Evolutionary conservation across 2,329 filamentous ascomycete genomes (phyloP), one percentile per base, ranked within the genome.

Genomic region (Aspergillus sp.): DNA sequence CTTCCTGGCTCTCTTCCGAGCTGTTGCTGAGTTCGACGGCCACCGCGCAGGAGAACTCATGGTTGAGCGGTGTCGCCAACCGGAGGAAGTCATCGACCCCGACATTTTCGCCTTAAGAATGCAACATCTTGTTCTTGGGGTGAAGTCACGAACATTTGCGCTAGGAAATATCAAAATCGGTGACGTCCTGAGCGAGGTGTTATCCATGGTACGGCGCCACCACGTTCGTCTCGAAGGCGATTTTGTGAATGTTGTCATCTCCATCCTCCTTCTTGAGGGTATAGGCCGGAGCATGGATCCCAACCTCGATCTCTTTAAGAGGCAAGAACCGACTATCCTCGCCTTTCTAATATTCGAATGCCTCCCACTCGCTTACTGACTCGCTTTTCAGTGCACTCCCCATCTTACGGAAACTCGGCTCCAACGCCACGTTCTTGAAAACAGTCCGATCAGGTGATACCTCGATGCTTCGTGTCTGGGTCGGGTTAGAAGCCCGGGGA

Each of bases 221-320:
- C 95, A 99, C 70, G 95, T 99, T 4, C 84, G 95, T 8, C 83
- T 99, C 51, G 95, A 99, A 75, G 95, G 95, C 8, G 95, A 99
- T 73, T 99, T 98, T 71, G 92, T 99, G 71, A 99, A 99, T 70
- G 95, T 99, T 4, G 93, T 99, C 30, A 89, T 99, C 58, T 96
- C 91, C 59, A 97, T 98, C 53, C 79, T 99, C 34, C 82, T 99
- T 2, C 82, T 99, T 1, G 95, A 99, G 73, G 95, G 95, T 6
- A 99, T 98, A 68, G 95, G 95, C 0, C 84, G 95, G 60, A 91
- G 83, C 58, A 77, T 99, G 15, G 89, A 98, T 72, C 93, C 95
- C 0, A 82, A 93, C 53, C 80, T 97, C 47, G 95, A 99, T 75
- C 80, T 99, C 12, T 88, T 99, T 63, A 86, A 87, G 69, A 87